Percentiles rank a stretch among this genome's conserved stretches.
Evolutionary conservation across 1,284 basidiomycete genomes (phyloP).

Genomic region (Boletus smithii): DNA sequence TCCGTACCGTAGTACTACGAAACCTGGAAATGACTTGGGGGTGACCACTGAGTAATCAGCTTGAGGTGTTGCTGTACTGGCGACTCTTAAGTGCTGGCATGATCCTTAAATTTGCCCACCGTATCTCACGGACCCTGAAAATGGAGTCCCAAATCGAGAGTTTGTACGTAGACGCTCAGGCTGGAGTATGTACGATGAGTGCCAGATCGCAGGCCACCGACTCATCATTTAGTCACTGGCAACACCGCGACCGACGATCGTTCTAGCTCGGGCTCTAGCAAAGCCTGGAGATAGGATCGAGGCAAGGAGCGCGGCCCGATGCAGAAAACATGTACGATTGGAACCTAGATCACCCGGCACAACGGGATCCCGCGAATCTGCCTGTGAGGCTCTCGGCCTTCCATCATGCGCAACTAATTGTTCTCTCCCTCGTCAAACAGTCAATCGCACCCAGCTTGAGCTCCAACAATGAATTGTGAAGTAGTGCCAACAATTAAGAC

Average conservation of each 20-base stretch:
- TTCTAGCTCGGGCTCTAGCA: not conserved
- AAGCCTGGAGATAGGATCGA: too few species aligned
- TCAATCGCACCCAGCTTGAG: too few species aligned
- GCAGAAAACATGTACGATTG: too few species aligned
- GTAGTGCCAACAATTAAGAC: slow-evolving; percentile 10
- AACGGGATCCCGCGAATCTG: too few species aligned
- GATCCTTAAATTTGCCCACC: slow-evolving; percentile 19
- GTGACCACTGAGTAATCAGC: not conserved
- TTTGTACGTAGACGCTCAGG: slow-evolving; percentile 11
- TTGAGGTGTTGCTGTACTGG: not conserved
- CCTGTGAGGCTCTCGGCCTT: too few species aligned
- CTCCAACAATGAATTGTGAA: too few species aligned
- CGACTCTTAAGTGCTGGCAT: slow-evolving; percentile 9
- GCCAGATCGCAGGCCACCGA: not conserved
- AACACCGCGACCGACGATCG: too few species aligned
- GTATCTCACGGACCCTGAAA: slow-evolving; percentile 27
- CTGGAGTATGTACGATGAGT: slow-evolving; percentile 5
- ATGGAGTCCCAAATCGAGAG: slow-evolving; percentile 17
- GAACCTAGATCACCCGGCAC: not conserved
- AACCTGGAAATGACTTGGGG: slow-evolving; percentile 1
- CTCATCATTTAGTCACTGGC: not conserved
- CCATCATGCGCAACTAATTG: not conserved
- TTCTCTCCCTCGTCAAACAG: not conserved
- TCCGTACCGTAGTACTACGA: not conserved
- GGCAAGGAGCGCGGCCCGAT: too few species aligned